Evolutionary conservation across 2,329 filamentous ascomycete genomes (phyloP), one percentile per base, ranked within the genome.

Genomic region (Erysiphe pulchra): DNA sequence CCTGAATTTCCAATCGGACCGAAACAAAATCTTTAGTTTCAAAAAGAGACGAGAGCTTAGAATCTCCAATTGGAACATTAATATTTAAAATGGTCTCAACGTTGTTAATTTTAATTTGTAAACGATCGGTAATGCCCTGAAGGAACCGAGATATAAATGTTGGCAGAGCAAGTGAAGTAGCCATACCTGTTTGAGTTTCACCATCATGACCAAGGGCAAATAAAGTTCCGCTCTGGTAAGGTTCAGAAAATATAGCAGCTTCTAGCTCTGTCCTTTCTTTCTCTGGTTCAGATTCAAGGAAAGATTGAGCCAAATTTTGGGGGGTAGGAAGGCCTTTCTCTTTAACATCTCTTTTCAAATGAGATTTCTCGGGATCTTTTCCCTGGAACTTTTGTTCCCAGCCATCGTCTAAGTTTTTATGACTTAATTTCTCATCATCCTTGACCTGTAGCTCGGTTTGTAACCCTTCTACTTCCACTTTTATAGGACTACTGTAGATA

Each of bases 401-500:
- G 44, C 54, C 53, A 54, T 53, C 50, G 51, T 54, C 52, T 59
- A 53, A 55, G 60, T 63, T 59, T 49, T 62, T 28, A 24, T 48
- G 40, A 31, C 32, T 39, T 32, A 48, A 36, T 38, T 40, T 46
- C 55, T 54, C 51, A 31, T 50, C 50, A n/a, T 54, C 43, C 37
- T 64, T 53, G 32, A 83, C 65, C 52, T 67, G 68, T 20, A 82
- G 56, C 48, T 75, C 70, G 31, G 92, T 69, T 51, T 86, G 73
- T 49, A 94, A 73, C 17, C 84, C 85, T 53, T 87, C 75, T 18
- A 87, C 70, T 56, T 93, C 81, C 54, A 87, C 73, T 30, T 72
- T 67, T 57, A 95, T 92, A 28, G 83, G 77, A 53, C 79, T 86
- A 45, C 75, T 79, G 60, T 86, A 85, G 52, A 94, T 77, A 60